Percentiles rank a stretch among this genome's conserved stretches.
Evolutionary conservation across 306 rosid genomes (phyloP).

Genomic region (Argentina anserina): DNA sequence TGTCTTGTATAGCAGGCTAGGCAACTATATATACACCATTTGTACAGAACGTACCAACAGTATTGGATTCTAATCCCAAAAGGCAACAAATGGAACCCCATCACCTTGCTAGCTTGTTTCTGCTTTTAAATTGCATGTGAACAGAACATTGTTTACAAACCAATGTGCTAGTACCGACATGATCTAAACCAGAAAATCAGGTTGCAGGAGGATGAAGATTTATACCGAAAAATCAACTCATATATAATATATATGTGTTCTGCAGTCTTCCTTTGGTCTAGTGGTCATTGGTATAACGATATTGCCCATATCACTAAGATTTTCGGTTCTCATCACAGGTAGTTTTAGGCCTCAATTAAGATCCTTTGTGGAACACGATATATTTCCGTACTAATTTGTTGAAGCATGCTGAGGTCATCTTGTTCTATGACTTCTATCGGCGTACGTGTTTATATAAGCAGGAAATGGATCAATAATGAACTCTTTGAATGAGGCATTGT

Average conservation of each 20-base stretch:
- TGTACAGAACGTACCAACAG: constrained; percentile 1
- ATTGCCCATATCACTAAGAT: background rate
- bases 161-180: background rate
- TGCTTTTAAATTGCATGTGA: background rate
- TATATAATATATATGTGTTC: background rate
- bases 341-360: background rate
- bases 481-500: background rate
- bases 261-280: too few relatives aligned
- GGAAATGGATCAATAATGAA: background rate
- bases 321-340: background rate
- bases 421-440: too few relatives aligned
- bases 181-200: background rate
- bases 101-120: background rate
- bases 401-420: background rate
- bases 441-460: background rate
- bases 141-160: background rate
- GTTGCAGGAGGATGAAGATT: background rate
- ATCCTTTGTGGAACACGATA: background rate
- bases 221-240: background rate
- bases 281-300: too few relatives aligned
- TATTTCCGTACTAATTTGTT: background rate
- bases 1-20: constrained; percentile 8
- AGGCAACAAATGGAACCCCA: constrained; percentile 5
- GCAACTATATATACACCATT: background rate
- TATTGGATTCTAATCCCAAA: constrained; percentile 3